A percentile compares a stretch with the other conserved stretches of the same genome.
These are phyloP conservation scores for Solanum tarapatanum DNA, from an alignment of 257 asterid genomes.

Conservation along the genomic window DNA sequence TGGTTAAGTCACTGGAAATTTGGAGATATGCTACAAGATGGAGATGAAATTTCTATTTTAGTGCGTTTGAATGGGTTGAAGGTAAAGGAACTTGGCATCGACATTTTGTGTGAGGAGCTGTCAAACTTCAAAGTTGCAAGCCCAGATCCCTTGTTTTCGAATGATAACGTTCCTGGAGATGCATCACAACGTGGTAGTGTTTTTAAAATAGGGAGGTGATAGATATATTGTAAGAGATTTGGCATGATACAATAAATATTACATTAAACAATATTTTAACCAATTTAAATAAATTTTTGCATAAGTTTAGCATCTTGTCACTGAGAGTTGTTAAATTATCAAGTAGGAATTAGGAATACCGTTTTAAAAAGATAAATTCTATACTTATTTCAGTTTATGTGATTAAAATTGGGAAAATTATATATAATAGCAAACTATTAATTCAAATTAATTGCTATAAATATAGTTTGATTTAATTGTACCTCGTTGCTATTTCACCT, in stretches of 20 bases:
- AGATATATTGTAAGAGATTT: background rate
- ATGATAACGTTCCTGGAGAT: background rate
- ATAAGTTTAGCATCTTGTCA: too few relatives aligned
- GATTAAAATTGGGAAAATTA: too few relatives aligned
- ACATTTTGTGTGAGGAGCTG: background rate
- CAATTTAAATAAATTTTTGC: too few relatives aligned
- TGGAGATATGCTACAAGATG: background rate
- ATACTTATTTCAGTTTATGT: too few relatives aligned
- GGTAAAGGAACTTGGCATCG: constrained; percentile 1
- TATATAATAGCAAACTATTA: too few relatives aligned
- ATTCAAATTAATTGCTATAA: too few relatives aligned
- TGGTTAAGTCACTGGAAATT: constrained; percentile 11
- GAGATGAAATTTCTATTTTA: background rate
- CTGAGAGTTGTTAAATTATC: too few relatives aligned
- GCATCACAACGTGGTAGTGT: background rate
- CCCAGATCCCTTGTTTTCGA: background rate
- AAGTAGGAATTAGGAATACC: too few relatives aligned
- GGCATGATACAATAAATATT: background rate
- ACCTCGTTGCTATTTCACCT: too few relatives aligned
- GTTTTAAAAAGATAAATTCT: too few relatives aligned
- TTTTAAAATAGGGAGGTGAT: background rate
- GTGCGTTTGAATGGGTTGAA: background rate
- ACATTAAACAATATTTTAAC: too few relatives aligned
- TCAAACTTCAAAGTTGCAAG: background rate
- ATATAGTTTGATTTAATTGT: too few relatives aligned